Percentiles rank a stretch among this genome's conserved stretches.
Conservation (phyloP, 768 basidiomycete genomes). For the Mrakia frigida region DNA sequence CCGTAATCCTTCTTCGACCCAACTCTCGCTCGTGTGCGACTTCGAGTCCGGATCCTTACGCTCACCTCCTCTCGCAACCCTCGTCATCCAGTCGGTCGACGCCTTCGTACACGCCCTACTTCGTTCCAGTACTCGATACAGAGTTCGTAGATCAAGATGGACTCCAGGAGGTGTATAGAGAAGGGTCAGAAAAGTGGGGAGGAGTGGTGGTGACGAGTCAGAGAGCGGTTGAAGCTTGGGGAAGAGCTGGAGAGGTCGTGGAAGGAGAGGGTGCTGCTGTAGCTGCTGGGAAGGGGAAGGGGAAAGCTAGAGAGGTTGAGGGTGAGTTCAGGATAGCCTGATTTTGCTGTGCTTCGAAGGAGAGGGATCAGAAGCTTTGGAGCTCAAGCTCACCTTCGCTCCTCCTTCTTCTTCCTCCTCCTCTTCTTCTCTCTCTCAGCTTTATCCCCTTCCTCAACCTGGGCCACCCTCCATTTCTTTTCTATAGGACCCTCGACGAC, state of each 20-base stretch:
- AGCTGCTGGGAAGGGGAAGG: neutral
- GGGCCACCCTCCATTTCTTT: conserved; percentile 25
- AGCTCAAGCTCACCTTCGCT: neutral
- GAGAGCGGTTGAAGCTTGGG: conserved; percentile 70
- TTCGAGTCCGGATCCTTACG: conserved; percentile 54
- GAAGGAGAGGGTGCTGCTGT: neutral
- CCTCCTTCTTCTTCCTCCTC: neutral
- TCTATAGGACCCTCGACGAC: conserved; percentile 29
- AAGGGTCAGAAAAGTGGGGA: conserved; percentile 47
- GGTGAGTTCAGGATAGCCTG: neutral
- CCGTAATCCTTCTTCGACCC: conserved; percentile 25
- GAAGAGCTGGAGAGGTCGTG: conserved; percentile 44
- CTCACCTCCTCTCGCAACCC: conserved; percentile 18
- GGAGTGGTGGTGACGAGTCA: conserved; percentile 77
- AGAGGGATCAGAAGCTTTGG: no score
- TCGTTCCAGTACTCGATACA: conserved; percentile 71
- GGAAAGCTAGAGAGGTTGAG: conserved; percentile 4
- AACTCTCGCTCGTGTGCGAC: conserved; percentile 29
- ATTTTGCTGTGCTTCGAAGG: neutral
- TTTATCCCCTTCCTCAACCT: neutral
- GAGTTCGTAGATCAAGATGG: conserved; percentile 50
- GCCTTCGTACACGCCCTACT: conserved; percentile 54
- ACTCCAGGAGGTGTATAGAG: conserved; percentile 49
- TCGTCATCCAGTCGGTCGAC: conserved; percentile 50
- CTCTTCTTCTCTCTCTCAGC: neutral